These are phyloP conservation scores for Linnemannia exigua DNA, from an alignment of 192 early-diverging fungal genomes.

Conservation along the genomic window DNA sequence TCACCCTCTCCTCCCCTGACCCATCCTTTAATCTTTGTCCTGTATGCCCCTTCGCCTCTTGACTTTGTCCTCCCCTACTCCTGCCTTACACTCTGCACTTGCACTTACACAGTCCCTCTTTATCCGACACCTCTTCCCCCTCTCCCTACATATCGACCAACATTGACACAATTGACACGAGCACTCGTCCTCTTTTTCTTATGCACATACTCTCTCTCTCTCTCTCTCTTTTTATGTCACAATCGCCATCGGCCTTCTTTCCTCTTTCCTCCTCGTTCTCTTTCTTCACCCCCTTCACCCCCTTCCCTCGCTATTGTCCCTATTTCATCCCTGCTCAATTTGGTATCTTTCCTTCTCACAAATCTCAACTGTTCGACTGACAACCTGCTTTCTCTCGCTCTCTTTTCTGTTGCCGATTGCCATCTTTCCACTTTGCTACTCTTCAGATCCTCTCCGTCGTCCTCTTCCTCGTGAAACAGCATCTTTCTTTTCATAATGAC, in stretches of 20 bases:
- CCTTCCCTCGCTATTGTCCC: neutral
- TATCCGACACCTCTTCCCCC: neutral
- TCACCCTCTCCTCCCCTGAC: constrained; percentile 6
- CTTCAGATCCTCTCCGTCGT: neutral
- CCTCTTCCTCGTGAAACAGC: neutral
- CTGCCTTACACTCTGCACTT: neutral
- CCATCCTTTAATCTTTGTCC: neutral
- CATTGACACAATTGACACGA: constrained; percentile 6
- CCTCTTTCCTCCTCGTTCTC: neutral
- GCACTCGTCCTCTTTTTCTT: neutral
- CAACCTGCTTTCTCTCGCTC: neutral
- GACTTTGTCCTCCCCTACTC: neutral
- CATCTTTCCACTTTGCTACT: constrained; percentile 5
- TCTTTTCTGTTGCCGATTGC: neutral
- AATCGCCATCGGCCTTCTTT: neutral
- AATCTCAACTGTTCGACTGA: neutral
- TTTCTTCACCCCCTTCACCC: neutral
- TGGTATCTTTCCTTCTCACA: neutral
- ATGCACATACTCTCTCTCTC: neutral
- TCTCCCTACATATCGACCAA: neutral
- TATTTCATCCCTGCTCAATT: neutral
- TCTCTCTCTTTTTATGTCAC: neutral
- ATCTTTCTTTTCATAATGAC: constrained; percentile 38
- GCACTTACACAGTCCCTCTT: neutral
- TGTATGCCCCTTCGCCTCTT: neutral